Evolutionary conservation across 108 stramenopile species (phyloP), one percentile per base, ranked within the genome.

Genomic region (Skeletonema potamos): DNA sequence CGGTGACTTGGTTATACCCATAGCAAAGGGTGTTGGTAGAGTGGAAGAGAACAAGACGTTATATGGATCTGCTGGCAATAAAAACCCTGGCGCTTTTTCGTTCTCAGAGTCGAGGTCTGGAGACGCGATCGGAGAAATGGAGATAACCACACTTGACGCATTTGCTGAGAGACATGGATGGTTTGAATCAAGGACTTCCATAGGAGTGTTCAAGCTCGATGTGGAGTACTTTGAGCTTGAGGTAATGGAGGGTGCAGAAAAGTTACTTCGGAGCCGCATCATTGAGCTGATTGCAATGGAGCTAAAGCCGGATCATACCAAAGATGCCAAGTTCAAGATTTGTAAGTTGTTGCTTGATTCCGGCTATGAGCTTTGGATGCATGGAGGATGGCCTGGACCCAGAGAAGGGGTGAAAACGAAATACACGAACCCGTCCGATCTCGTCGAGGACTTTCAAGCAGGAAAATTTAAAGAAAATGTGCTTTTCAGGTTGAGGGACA

Each of bases 201-300:
- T 85, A 36, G 57, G 48, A 32, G 26, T 85, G 3, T 64, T 85
- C 59, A 85, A 85, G 64, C 44, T 85, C 36, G 84, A 85, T 51
- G 76, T 82, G 1, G 84, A 85, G 48, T 78, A 78, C 11, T 32
- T 67, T 27, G 78, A 84, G 30, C 65, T 68, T 1, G 17, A 56
- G 27, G 79, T 79, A 18, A 57, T 84, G 20, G 6, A 37, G 9
- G 83, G 83, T 64, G 73, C 83, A 32, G 48, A 65, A 27, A 26
- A 72, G 30, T 68, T 84, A 37, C 62, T 84, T 6, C 30, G 15
- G 34, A 58, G 59, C 11, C 62, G 73, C 0, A 66, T 66, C 12
- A 74, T 84, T 34, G 41, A 66, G 13, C 70, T 80, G 30, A 58
- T 84, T 2, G 41, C 79, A 12, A 76, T 73, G 60, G 83, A 84